Evolutionary conservation across 2,329 filamentous ascomycete genomes (phyloP).

Genomic region (Alternaria rosae): DNA sequence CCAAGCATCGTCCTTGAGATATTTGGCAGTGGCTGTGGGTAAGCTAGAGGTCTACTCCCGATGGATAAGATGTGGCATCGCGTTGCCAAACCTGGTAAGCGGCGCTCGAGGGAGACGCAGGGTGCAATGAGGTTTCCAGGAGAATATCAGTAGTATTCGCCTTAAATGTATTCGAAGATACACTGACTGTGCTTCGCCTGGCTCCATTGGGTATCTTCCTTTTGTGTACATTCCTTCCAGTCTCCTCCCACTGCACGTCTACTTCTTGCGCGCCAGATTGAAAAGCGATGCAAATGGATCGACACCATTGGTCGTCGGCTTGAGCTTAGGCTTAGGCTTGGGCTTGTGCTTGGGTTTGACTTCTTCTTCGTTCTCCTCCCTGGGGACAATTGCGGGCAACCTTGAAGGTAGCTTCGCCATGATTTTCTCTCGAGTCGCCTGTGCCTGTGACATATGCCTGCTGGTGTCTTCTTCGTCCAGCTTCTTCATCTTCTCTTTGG

Average conservation of each 20-base stretch:
- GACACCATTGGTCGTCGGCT: background rate
- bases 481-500: background rate
- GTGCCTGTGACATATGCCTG: background rate
- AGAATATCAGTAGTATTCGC: background rate
- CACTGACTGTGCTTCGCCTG: background rate
- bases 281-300: slow-evolving; percentile 9
- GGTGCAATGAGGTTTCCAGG: slow-evolving; percentile 6
- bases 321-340: background rate
- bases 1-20: too few relatives aligned
- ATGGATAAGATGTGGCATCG: too few relatives aligned
- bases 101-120: too few relatives aligned
- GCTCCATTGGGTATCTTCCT: background rate
- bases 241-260: background rate
- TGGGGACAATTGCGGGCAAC: background rate
- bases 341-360: background rate
- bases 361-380: background rate
- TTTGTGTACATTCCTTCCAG: background rate
- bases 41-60: too few relatives aligned
- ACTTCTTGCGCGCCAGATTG: background rate
- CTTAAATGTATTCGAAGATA: too few relatives aligned
- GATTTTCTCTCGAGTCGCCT: background rate
- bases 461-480: background rate
- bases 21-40: too few relatives aligned
- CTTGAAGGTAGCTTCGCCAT: background rate
- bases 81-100: too few relatives aligned